These are phyloP conservation scores for Cylindrotheca fusiformis DNA, from an alignment of 108 stramenopile species.

Conservation along the genomic window DNA sequence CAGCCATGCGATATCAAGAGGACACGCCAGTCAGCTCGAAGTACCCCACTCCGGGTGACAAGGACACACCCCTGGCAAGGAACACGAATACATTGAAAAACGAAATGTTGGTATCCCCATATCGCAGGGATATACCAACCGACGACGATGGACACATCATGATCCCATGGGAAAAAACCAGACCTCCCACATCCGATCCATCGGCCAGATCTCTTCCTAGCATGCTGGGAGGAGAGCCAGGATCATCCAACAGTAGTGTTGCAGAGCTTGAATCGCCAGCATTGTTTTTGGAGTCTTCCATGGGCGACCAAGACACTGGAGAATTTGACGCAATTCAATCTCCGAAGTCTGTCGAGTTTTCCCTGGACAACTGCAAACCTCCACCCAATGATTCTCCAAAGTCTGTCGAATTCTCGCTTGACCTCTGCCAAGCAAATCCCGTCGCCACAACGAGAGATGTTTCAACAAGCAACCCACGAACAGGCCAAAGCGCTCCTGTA, in stretches of 20 bases:
- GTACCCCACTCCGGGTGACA: too few species aligned
- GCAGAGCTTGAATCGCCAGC: neutral
- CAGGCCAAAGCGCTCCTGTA: too few species aligned
- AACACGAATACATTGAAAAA: neutral
- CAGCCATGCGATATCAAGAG: neutral
- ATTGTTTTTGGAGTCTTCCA: neutral
- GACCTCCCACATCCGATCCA: too few species aligned
- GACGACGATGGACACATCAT: too few species aligned
- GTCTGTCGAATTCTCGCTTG: neutral
- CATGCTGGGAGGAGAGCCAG: neutral
- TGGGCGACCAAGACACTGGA: neutral
- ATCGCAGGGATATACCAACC: too few species aligned
- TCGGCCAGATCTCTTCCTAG: neutral
- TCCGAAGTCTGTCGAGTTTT: neutral
- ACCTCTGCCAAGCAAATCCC: neutral
- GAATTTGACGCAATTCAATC: neutral
- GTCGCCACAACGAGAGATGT: neutral
- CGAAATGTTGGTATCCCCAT: neutral
- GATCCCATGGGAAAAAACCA: too few species aligned
- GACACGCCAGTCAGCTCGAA: constrained; percentile 1
- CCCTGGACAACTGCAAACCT: neutral
- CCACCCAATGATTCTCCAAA: neutral
- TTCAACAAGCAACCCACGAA: too few species aligned
- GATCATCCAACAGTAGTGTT: neutral
- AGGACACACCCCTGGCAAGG: too few species aligned